These are phyloP conservation scores for Coprinopsis sp. DNA, from an alignment of 768 basidiomycete genomes.

Conservation along the genomic window DNA sequence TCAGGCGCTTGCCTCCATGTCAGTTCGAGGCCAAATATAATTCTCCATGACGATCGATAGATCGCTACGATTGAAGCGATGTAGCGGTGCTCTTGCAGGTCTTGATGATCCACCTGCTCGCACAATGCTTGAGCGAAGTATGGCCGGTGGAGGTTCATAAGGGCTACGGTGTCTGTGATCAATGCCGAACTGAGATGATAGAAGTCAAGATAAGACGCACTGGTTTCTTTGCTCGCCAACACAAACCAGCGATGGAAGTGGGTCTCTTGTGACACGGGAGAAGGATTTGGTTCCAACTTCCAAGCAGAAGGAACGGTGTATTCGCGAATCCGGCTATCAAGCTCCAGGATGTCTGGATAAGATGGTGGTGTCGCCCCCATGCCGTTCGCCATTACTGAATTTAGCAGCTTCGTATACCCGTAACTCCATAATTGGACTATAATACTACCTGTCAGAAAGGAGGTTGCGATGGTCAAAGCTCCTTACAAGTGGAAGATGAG, in stretches of 20 bases:
- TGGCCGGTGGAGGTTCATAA: constrained; percentile 61
- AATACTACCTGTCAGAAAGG: constrained; percentile 1
- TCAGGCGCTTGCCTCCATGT: constrained; percentile 37
- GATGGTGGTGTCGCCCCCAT: constrained; percentile 49
- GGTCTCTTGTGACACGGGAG: constrained; percentile 16
- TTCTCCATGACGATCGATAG: constrained; percentile 67
- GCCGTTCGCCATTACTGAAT: constrained; percentile 44
- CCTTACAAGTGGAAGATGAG: too few relatives aligned
- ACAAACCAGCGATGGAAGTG: constrained; percentile 41
- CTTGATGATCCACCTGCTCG: constrained; percentile 50
- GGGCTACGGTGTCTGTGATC: constrained; percentile 30
- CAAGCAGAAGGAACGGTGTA: constrained; percentile 47
- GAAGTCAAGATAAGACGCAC: constrained; percentile 25
- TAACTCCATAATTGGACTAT: constrained; percentile 54
- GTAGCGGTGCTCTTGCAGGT: constrained; percentile 57
- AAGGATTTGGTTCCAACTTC: constrained; percentile 26
- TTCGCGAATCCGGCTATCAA: constrained; percentile 59
- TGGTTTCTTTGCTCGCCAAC: constrained; percentile 45
- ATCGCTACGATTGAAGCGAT: constrained; percentile 67
- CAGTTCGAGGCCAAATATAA: constrained; percentile 47
- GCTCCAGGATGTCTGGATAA: constrained; percentile 49
- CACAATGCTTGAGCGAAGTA: constrained; percentile 66
- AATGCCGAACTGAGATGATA: not conserved
- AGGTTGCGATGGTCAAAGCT: too few relatives aligned
- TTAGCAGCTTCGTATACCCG: constrained; percentile 50